Percentiles rank a stretch among this genome's conserved stretches.
phyloP scores from a whole-genome alignment of 2,329 filamentous ascomycete species.

The Rutstroemia sp. region DNA sequence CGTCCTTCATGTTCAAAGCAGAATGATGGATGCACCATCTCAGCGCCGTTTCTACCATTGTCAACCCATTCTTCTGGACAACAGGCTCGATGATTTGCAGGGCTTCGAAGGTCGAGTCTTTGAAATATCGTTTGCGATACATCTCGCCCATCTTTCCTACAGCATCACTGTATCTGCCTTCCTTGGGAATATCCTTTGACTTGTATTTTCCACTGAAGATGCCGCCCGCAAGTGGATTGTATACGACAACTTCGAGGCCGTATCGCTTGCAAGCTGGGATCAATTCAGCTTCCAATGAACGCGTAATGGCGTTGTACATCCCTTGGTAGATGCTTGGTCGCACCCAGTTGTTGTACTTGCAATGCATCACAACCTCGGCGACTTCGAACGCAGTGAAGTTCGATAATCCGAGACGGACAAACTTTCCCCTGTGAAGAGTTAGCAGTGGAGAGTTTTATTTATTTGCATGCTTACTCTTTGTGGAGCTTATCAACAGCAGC shows the following conservation, averaged over 20 bases:
- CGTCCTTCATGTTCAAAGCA: slow-evolving; percentile 42
- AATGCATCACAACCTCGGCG: slow-evolving; percentile 74
- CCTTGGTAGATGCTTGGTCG: slow-evolving; percentile 64
- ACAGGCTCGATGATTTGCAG: slow-evolving; percentile 52
- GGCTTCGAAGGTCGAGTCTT: slow-evolving; percentile 54
- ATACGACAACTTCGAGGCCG: slow-evolving; percentile 70
- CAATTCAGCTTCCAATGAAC: slow-evolving; percentile 68
- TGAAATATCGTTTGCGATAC: slow-evolving; percentile 56
- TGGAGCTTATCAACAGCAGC: slow-evolving; percentile 72
- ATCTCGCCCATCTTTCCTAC: slow-evolving; percentile 35
- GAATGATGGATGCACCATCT: slow-evolving; percentile 55
- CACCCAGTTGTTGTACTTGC: slow-evolving; percentile 74
- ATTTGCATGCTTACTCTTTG: slow-evolving; percentile 39
- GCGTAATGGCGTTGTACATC: slow-evolving; percentile 78
- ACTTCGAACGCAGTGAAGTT: slow-evolving; percentile 88
- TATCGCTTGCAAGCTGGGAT: slow-evolving; percentile 68
- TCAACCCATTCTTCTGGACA: slow-evolving; percentile 49
- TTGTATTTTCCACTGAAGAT: slow-evolving; percentile 65
- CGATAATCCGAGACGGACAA: slow-evolving; percentile 69
- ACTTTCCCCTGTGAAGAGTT: slow-evolving; percentile 51
- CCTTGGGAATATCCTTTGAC: slow-evolving; percentile 44
- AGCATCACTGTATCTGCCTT: slow-evolving; percentile 62
- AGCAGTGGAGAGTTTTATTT: slow-evolving; percentile 25
- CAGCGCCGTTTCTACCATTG: slow-evolving; percentile 52
- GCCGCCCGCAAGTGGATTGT: slow-evolving; percentile 77